These are phyloP conservation scores for Ephemerocybe angulata DNA, from an alignment of 768 basidiomycete species.

Conservation along the genomic window DNA sequence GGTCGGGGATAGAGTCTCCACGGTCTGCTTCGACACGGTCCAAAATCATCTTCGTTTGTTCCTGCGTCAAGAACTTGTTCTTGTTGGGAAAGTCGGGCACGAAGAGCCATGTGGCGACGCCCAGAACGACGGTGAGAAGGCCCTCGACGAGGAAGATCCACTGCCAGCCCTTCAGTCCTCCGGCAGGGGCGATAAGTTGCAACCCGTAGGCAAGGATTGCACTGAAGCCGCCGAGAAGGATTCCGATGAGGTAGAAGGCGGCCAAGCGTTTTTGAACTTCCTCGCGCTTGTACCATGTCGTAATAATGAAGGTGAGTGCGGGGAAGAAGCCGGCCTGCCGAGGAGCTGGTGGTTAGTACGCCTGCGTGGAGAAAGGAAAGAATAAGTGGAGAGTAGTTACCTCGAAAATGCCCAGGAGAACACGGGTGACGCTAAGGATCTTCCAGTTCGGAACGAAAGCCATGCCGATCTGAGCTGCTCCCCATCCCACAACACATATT, in stretches of 20 bases:
- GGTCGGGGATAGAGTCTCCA: slow-evolving; percentile 34
- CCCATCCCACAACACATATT: slow-evolving; percentile 27
- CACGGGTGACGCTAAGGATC: slow-evolving; percentile 18
- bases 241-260: slow-evolving; percentile 29
- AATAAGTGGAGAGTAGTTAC: slow-evolving; percentile 34
- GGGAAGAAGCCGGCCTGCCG: slow-evolving; percentile 38
- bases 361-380: too few species aligned
- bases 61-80: slow-evolving; percentile 31
- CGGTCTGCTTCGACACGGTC: slow-evolving; percentile 35
- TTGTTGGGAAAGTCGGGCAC: slow-evolving; percentile 35
- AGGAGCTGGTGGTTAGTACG: not conserved
- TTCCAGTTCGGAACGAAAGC: slow-evolving; percentile 28
- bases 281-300: slow-evolving; percentile 40
- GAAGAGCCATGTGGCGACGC: slow-evolving; percentile 27
- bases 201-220: slow-evolving; percentile 28
- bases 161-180: slow-evolving; percentile 30
- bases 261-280: slow-evolving; percentile 41
- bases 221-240: slow-evolving; percentile 28
- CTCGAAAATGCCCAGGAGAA: slow-evolving; percentile 25
- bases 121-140: slow-evolving; percentile 28
- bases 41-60: slow-evolving; percentile 33
- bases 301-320: slow-evolving; percentile 37
- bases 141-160: slow-evolving; percentile 38
- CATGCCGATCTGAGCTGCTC: slow-evolving; percentile 30
- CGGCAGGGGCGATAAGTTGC: slow-evolving; percentile 31